A percentile compares a stretch with the other conserved stretches of the same genome.
phyloP scores from a whole-genome alignment of 129 eudicot species.

The Flaveria linearis region DNA sequence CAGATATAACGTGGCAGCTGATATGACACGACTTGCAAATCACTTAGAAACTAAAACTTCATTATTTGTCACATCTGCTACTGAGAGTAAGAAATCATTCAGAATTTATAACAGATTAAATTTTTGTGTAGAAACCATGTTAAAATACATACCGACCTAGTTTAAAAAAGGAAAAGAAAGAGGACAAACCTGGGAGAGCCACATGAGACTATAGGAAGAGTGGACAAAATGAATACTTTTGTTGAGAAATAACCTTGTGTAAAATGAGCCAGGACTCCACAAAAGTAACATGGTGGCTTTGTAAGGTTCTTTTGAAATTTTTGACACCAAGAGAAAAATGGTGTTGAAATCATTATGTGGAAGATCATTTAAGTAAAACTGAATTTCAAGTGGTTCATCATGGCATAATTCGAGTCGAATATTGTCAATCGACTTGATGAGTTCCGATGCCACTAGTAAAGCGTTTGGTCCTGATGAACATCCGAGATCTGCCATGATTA shows the following conservation, averaged over 20 bases:
- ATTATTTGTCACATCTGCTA: too few relatives aligned
- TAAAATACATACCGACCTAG: too few relatives aligned
- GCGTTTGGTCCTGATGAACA: conserved; percentile 86
- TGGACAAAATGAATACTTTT: conserved; percentile 65
- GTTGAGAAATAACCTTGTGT: conserved; percentile 49
- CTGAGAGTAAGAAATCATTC: too few relatives aligned
- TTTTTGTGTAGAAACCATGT: too few relatives aligned
- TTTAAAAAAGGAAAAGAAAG: too few relatives aligned
- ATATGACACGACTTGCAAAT: too few relatives aligned
- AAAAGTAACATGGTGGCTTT: conserved; percentile 43
- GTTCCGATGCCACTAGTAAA: conserved; percentile 37
- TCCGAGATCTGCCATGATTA: conserved; percentile 76
- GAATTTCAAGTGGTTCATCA: conserved; percentile 47
- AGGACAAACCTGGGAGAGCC: conserved; percentile 59
- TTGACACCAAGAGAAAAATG: conserved; percentile 48
- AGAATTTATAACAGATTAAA: too few relatives aligned
- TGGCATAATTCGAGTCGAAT: conserved; percentile 28
- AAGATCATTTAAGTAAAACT: conserved; percentile 68
- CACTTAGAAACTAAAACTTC: too few relatives aligned
- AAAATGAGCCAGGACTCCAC: conserved; percentile 71
- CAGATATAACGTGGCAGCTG: too few relatives aligned
- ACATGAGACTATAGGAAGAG: conserved; percentile 80
- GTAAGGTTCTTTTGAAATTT: conserved; percentile 38
- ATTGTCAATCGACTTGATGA: conserved; percentile 38
- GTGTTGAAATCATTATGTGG: conserved; percentile 75